These are phyloP conservation scores for Phytophthora crassamura DNA, from an alignment of 352 stramenopile species.

Conservation along the genomic window DNA sequence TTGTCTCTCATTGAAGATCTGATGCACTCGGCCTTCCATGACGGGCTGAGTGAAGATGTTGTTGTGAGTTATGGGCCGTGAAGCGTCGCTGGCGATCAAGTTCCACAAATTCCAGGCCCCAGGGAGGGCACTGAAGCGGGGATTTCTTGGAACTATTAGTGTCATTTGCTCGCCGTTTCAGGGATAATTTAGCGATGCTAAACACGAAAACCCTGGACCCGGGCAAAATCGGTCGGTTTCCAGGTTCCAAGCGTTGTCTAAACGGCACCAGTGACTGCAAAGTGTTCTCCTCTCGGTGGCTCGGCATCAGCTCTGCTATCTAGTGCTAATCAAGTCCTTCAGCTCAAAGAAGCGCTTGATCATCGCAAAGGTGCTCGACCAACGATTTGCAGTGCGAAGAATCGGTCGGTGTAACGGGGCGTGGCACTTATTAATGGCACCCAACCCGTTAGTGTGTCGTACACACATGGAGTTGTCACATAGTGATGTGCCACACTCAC, in stretches of 20 bases:
- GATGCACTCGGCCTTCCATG: no score
- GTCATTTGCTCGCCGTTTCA: neutral
- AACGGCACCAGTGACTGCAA: neutral
- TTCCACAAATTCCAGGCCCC: neutral
- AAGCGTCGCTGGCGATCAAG: neutral
- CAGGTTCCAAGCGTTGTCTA: neutral
- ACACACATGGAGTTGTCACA: no score
- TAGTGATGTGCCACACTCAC: no score
- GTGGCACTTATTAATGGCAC: no score
- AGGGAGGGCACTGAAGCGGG: neutral
- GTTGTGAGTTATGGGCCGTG: neutral
- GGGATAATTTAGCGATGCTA: neutral
- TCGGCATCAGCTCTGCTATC: slow-evolving; percentile 3
- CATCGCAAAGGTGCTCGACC: neutral
- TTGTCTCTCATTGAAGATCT: no score
- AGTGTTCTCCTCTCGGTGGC: neutral
- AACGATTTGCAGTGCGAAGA: neutral
- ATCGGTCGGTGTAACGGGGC: no score
- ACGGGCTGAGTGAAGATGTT: no score
- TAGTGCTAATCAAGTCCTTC: neutral
- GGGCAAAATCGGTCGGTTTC: neutral
- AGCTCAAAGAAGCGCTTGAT: neutral
- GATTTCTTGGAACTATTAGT: neutral
- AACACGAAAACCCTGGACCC: neutral
- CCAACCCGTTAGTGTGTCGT: no score